Percentiles rank a stretch among this genome's conserved stretches.
These are phyloP conservation scores for Ormosia emarginata DNA, from an alignment of 306 rosid genomes.

Conservation along the genomic window DNA sequence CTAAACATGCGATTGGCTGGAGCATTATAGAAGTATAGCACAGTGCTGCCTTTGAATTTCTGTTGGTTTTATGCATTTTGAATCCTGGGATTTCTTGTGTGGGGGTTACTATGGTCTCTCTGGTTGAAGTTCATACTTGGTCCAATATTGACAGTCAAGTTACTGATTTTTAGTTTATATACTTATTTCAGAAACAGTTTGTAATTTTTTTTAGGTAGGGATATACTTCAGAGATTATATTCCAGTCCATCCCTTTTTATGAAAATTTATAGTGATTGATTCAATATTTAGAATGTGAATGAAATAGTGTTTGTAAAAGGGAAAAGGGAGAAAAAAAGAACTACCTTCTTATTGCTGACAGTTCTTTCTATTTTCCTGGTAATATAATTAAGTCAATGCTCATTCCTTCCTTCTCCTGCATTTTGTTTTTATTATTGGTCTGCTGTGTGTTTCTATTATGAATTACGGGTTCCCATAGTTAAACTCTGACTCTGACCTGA, in stretches of 20 bases:
- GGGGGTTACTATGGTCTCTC: background rate
- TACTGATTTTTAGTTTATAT: background rate
- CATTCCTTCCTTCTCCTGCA: background rate
- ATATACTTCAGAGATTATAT: background rate
- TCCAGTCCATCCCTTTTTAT: background rate
- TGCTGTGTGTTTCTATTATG: background rate
- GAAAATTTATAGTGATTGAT: background rate
- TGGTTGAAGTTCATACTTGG: background rate
- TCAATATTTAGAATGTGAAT: background rate
- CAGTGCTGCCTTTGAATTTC: too few relatives aligned
- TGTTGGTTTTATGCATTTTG: too few relatives aligned
- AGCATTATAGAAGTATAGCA: too few relatives aligned
- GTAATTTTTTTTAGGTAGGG: background rate
- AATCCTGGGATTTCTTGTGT: too few relatives aligned
- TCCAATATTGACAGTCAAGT: background rate
- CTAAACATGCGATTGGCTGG: too few relatives aligned
- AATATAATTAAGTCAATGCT: background rate
- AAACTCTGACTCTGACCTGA: constrained; percentile 2
- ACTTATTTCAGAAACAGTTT: background rate
- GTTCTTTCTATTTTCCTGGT: background rate
- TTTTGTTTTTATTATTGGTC: background rate
- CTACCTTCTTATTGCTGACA: background rate
- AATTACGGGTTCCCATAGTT: background rate
- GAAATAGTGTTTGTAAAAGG: background rate
- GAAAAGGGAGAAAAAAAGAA: background rate